Evolutionary conservation across 805 yeast species (phyloP), one percentile per base, ranked within the genome.

Genomic region (Starmerella apicola): DNA sequence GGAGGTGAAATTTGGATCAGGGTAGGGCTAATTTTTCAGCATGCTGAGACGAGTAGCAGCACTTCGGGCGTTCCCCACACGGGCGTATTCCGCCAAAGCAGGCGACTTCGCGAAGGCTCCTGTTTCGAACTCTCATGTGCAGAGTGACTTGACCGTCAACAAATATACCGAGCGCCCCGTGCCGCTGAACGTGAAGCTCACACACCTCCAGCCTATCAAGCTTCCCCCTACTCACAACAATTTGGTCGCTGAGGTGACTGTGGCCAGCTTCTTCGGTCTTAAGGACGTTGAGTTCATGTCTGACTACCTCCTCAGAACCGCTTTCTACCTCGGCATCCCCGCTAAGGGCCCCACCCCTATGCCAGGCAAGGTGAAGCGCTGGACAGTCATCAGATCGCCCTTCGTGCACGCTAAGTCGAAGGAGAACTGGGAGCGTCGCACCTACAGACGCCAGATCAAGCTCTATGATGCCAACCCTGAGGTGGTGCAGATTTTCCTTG

Each of bases 361-460:
- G 48, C 79, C 75, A 47, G 76, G 80, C 3, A 79, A 75, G 56
- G 73, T 77, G 52, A 81, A 88, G 60, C 72, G 85, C 51, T 88
- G 95, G 83, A 91, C 98, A 0, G 95, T 91, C 32, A 85, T 80
- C 54, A 74, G 78, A 58, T 77, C 95, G 3, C 96, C 96, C 1
- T 91, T 91, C 59, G 95, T 81, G 17, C 91, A 83, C 56, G 94
- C 96, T 38, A 86, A 85, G 59, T 71, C 91, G 8, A 91, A 91
- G 64, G 94, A 88, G 65, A 91, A 88, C 67, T 91, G 81, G 63
- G 81, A 82, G 65, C 77, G 97, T 65, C 70, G 73, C 36, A 91
- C 97, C 1, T 81, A 74, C 59, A 75, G 78, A 52, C 74, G 94
- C 46, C 59, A 72, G 44, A 66, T 91, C 49, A 70, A 68, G 50